Evolutionary conservation across 106 monocot species (phyloP), one percentile per base, ranked within the genome.

Genomic region (Dendrobium huoshanense): DNA sequence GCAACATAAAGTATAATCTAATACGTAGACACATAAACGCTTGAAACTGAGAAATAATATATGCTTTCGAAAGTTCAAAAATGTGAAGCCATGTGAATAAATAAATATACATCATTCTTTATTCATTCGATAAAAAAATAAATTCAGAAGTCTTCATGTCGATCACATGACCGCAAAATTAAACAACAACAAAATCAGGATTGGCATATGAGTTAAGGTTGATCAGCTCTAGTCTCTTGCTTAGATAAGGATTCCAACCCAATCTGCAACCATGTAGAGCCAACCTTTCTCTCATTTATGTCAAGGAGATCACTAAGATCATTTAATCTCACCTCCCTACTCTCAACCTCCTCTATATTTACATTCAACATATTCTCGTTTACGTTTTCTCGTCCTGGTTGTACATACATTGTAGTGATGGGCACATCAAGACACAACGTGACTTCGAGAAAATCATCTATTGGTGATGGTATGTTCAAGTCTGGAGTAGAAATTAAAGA

Each of bases 271-370:
- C 91, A 94, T 5, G 89, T 77, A 33, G 91, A 79, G n/a, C 29
- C 64, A 4, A 56, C 91, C 1, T 75, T 83, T 0, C 85, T 86
- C 55, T 42, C 70, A 79, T 84, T 78, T 16, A 87, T 51, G 27
- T 94, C 91, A 80, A 88, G 91, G 42, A 94, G 91, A 42, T 94
- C 91, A 51, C 87, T 91, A 81, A 91, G 80, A 78, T 85, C 89
- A 1, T 86, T 83, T 31, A 88, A 68, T 79, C 88, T 89, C 27
- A 79, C 77, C 59, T 79, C 87, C 59, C 79, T 88, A n/a, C 89
- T 90, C 3, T 91, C 85, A 11, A 72, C 86, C 59, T 89, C 88
- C 0, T 91, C 91, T n/a, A 61, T 20, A 22, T 61, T 25, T 11
- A 19, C 18, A 6, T 13, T 5, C 76, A 41, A 20, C 17, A 0